Evolutionary conservation across 1,284 basidiomycete genomes (phyloP).

Genomic region (Hymenochaete sp.): DNA sequence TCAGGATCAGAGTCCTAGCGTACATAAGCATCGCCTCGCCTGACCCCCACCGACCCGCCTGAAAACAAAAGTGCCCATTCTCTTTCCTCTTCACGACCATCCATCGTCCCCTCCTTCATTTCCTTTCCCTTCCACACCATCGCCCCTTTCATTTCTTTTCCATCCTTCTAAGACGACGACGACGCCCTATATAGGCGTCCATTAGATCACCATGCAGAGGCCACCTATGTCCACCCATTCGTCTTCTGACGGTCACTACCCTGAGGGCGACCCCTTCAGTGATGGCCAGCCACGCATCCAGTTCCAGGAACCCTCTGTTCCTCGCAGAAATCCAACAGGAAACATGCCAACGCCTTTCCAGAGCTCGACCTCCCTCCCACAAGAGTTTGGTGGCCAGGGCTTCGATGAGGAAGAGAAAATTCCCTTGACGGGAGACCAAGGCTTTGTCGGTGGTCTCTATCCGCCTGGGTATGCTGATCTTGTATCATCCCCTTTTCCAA

Average conservation of each 20-base stretch:
- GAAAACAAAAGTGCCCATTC: neutral
- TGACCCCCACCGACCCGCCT: too few species aligned
- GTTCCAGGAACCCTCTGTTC: conserved; percentile 45
- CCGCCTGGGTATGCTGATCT: conserved; percentile 50
- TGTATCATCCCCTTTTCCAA: too few species aligned
- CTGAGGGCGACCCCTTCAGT: conserved; percentile 52
- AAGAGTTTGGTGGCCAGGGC: conserved; percentile 39
- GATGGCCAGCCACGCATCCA: conserved; percentile 49
- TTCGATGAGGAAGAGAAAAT: conserved; percentile 64
- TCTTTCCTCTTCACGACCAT: neutral
- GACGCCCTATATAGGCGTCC: conserved; percentile 1
- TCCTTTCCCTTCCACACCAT: neutral
- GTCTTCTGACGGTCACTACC: conserved; percentile 31
- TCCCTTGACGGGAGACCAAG: conserved; percentile 52
- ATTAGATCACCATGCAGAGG: conserved; percentile 25
- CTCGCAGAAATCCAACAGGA: conserved; percentile 27
- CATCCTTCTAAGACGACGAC: neutral
- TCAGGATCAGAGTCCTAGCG: neutral
- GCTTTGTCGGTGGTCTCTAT: conserved; percentile 53
- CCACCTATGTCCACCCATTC: conserved; percentile 36
- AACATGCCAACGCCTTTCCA: conserved; percentile 36
- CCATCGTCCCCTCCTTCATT: neutral
- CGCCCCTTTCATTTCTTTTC: neutral
- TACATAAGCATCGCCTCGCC: neutral
- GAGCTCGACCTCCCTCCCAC: conserved; percentile 46